Evolutionary conservation across 805 yeast genomes (phyloP), one percentile per base, ranked within the genome.

Genomic region (Lachancea nothofagi): DNA sequence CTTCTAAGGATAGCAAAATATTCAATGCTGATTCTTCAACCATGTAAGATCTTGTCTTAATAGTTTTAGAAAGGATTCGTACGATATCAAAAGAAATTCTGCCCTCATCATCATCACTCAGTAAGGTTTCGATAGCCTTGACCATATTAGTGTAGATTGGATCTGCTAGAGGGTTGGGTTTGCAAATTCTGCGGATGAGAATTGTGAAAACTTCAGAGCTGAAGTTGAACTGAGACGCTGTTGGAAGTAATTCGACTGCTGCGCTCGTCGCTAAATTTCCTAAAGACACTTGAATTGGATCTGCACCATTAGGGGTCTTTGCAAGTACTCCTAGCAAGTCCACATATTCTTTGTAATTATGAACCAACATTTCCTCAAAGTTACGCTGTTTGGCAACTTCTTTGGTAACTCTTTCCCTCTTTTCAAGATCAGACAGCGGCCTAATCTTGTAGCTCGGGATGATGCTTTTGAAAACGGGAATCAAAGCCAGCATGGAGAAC

Each of bases 361-460:
- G 55, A 6, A 89, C 80, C 40, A 90, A 67, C 2, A 74, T 66
- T 57, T 90, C 93, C 62, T 90, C 98, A 60, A 83, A 88, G 44
- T 70, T 72, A 56, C 98, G 74, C 50, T 83, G 60, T 53, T 72
- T 76, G 13, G 84, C 81, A 24, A 93, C 83, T 15, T 93, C 98
- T 55, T 74, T 84, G 10, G 89, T 68, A 3, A 87, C 95, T 51
- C 78, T 85, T 53, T 87, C 96, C 45, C 76, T 74, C 59, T 77
- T 78, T 60, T 90, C 97, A 0, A 75, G 62, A 13, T 87, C 97
- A 2, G 87, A 72, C 38, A 93, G 68, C 2, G 94, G 83, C 57
- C 96, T 72, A 38, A 90, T 87, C 44, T 80, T 75, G 62, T 90
- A 90, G 6, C 93, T 81, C 2, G 98, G 98, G 1, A 93, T 79